Base-by-base conservation (phyloP, 2,329 filamentous ascomycete species). In the Fusarium abutilonis region DNA sequence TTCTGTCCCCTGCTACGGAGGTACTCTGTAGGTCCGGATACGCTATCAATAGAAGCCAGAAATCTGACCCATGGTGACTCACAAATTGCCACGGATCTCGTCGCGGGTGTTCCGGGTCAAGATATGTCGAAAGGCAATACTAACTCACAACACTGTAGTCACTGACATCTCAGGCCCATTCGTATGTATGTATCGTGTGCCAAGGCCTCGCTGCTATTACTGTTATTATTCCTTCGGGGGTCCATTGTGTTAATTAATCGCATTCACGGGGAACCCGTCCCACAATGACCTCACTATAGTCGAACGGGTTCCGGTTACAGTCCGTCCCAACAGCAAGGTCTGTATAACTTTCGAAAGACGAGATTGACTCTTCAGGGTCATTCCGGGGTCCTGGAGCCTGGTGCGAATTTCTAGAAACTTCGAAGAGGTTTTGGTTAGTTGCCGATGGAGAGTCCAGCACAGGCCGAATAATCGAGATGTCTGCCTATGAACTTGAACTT, bases 221-320 rank as follows among this genome's bases (percentile, higher is more conserved):
- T 28, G 40, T 48, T 36, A n/a, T 31, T 32, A 39, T 17, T 44
- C 43, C 45, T 56, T 39, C 47, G 46, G 40, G 31, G 50, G 36
- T 39, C 49, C 61, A 36, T 49, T 29, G 28, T 10, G 3, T 10
- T 28, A 10, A 10, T 29, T 13, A 29, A 29, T 29, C 9, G 28
- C 28, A 29, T 29, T 38, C 48, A 63, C 58, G 51, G 55, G 42
- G 44, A 56, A 60, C 44, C 55, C 44, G 52, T 61, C 52, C 50
- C 53, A 50, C 56, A 60, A 67, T 67, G 64, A 63, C 55, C 65
- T 68, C 55, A 63, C 56, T 43, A 34, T 26, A 46, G 41, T 43
- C 46, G 43, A 36, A 56, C 38, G 29, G 28, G 32, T 52, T 52
- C 63, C 49, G 42, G 49, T 35, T 35, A 34, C 42, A 54, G 55